Evolutionary conservation across 192 early-diverging fungal species (phyloP).

Genomic region (Backusella luteola): DNA sequence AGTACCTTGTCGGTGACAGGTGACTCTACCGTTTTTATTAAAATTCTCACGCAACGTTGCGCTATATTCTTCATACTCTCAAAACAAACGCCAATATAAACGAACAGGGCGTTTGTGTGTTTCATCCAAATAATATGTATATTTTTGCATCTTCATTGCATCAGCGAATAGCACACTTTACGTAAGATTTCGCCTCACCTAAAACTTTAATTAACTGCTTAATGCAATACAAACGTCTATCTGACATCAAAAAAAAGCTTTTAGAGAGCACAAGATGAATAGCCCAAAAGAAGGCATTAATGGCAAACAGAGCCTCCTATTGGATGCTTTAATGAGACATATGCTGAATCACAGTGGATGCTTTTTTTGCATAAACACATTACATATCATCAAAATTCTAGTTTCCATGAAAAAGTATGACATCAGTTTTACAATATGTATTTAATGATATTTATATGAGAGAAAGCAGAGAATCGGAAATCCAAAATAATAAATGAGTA

Average conservation of each 20-base stretch:
- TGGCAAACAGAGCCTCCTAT: neutral
- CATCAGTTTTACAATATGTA: too few species aligned
- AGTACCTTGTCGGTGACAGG: conserved; percentile 8
- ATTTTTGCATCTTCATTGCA: neutral
- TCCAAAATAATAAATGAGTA: neutral
- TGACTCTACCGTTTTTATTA: neutral
- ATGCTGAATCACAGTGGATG: too few species aligned
- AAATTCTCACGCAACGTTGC: conserved; percentile 7
- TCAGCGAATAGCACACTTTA: neutral
- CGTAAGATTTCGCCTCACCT: neutral
- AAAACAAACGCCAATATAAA: neutral
- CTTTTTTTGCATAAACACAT: neutral
- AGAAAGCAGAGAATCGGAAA: neutral
- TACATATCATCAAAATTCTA: too few species aligned
- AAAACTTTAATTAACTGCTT: neutral
- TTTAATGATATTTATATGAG: neutral
- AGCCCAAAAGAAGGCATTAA: neutral
- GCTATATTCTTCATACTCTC: neutral
- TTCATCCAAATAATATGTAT: neutral
- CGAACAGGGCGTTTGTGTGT: neutral
- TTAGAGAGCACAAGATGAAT: too few species aligned
- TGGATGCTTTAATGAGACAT: neutral
- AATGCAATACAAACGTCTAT: neutral
- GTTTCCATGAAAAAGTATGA: too few species aligned
- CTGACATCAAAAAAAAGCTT: neutral